These are phyloP conservation scores for Elsinoe ampelina DNA, from an alignment of 2,329 filamentous ascomycete species.

Conservation along the genomic window DNA sequence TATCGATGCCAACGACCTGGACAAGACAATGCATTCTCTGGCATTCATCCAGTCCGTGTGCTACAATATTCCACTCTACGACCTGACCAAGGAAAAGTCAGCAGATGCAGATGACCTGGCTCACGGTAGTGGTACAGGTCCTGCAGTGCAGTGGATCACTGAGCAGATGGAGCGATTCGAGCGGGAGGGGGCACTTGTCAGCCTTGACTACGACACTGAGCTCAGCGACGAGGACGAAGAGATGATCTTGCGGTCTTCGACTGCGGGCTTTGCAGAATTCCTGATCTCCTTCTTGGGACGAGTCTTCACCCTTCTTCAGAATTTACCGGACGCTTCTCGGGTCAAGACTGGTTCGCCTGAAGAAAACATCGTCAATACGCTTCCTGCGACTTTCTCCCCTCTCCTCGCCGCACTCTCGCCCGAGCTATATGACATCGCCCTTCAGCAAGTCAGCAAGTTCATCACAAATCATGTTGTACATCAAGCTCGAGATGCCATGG, in stretches of 20 bases:
- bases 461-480: constrained; percentile 92
- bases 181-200: constrained; percentile 70
- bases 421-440: constrained; percentile 81
- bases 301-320: constrained; percentile 91
- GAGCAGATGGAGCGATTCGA: constrained; percentile 92
- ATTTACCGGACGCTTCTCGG: constrained; percentile 81
- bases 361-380: constrained; percentile 91
- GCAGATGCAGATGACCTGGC: constrained; percentile 21
- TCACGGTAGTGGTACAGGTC: constrained; percentile 32
- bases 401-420: constrained; percentile 84
- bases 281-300: constrained; percentile 82
- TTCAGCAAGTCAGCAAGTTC: constrained; percentile 88
- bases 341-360: constrained; percentile 86
- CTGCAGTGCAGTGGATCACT: constrained; percentile 90
- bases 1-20: constrained; percentile 93
- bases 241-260: constrained; percentile 83
- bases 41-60: constrained; percentile 93
- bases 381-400: constrained; percentile 84
- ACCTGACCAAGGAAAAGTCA: constrained; percentile 56
- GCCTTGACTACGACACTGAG: constrained; percentile 75
- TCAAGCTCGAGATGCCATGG: constrained; percentile 94
- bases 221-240: constrained; percentile 80
- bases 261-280: constrained; percentile 88
- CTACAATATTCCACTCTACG: constrained; percentile 88
- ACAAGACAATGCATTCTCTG: constrained; percentile 89